These are phyloP conservation scores for Vicia faba DNA, from an alignment of 306 rosid genomes.

Conservation along the genomic window DNA sequence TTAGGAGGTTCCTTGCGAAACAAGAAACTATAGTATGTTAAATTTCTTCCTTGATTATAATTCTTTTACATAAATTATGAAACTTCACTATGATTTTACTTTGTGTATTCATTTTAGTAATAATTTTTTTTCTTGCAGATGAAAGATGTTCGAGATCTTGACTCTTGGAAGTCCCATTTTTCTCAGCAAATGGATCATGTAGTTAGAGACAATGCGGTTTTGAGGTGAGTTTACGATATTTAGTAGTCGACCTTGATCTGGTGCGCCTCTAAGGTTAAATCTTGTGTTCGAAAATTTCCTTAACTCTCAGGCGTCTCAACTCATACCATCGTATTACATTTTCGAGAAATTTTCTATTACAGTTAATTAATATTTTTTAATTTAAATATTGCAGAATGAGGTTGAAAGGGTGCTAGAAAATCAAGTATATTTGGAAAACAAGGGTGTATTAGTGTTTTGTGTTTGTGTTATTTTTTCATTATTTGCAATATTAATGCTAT, in stretches of 20 bases:
- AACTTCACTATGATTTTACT: background rate
- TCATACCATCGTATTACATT: background rate
- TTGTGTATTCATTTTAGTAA: constrained; percentile 13
- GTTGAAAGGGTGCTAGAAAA: constrained; percentile 64
- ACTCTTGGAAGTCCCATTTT: constrained; percentile 71
- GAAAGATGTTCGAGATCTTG: constrained; percentile 60
- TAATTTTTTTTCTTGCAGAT: constrained; percentile 54
- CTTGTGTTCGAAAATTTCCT: background rate
- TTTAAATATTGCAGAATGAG: constrained; percentile 58
- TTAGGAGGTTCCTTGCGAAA: constrained; percentile 51
- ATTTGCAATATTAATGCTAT: constrained; percentile 60
- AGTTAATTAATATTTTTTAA: background rate
- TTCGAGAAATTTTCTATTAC: background rate
- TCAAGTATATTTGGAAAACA: constrained; percentile 65
- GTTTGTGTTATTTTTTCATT: constrained; percentile 62
- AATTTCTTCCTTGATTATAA: constrained; percentile 27
- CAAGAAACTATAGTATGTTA: constrained; percentile 61
- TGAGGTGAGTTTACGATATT: constrained; percentile 55
- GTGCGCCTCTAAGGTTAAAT: too few species aligned
- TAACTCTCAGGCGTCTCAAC: background rate
- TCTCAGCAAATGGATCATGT: constrained; percentile 70
- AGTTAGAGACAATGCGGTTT: constrained; percentile 59
- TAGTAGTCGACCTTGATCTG: too few species aligned
- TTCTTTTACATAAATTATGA: background rate
- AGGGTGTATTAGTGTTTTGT: constrained; percentile 57